Evolutionary conservation across 225 moss, liverwort and hornwort genomes (phyloP), one percentile per base, ranked within the genome.

Genomic region (Anthoceros angustus): DNA sequence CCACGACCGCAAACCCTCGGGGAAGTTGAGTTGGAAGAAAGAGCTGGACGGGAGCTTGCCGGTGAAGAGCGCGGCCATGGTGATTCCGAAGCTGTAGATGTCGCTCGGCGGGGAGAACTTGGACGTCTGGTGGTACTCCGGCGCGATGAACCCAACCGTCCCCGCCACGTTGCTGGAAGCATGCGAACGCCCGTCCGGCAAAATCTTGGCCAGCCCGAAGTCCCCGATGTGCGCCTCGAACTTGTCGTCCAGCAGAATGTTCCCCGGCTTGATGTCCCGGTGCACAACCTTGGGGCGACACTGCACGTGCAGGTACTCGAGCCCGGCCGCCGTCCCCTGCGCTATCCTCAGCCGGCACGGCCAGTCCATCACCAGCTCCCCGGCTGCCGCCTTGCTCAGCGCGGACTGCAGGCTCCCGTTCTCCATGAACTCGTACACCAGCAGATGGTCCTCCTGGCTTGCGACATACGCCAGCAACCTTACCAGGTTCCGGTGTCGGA

Each of bases 41-140:
- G 80, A 69, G 0, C 84, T 88, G 0, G 86, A 84, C 9, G 92
- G 92, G 12, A 86, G 74, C 64, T 77, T 85, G 0, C 89, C 89
- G 0, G 83, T 78, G 39, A 85, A 46, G 0, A 93, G 80, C 73
- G 86, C 89, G 4, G 89, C 79, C 65, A 93, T 65, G 10, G 89
- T 86, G 8, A 93, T 85, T 18, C 92, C 92, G 61, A 87, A 86
- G 65, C 86, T 86, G 71, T 86, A 93, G 10, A 89, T 88, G 40
- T 93, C 92, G 7, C 89, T 88, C 40, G 79, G 86, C 9, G 86
- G 86, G 32, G 89, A 89, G 12, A 88, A 85, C 40, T 81, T 76
- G 87, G 82, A 84, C 0, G 86, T 88, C 63, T 86, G 88, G 48
- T 79, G 77, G 43, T 88, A 92, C 41, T 92, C 88, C 2, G 92